Evolutionary conservation across 2,329 filamentous ascomycete genomes (phyloP), one percentile per base, ranked within the genome.

Genomic region (Talaromyces pinophilus): DNA sequence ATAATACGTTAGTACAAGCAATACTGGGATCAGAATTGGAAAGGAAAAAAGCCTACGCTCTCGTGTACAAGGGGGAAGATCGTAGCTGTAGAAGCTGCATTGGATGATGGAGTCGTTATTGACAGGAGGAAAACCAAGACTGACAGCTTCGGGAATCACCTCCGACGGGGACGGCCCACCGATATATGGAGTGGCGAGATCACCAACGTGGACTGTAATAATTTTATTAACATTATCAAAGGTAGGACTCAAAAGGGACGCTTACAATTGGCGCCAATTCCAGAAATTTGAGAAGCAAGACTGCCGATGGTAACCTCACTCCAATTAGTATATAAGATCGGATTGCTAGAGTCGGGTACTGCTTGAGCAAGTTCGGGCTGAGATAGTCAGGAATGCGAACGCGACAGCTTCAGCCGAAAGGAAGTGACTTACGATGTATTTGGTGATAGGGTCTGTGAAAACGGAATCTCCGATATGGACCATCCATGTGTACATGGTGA

Each of bases 391-490:
- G 40, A 44, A 44, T 6, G 17, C 15, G 13, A 17, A 44, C 15
- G 40, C 17, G 17, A 44, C 5, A 44, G 40, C 40, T 44, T 44
- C 17, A n/a, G 6, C 33, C 10, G 33, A 10, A 35, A 35, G 33
- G 10, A 30, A 54, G 19, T 11, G 19, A 50, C 59, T 62, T 15
- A 62, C 59, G 17, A 62, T 50, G 22, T 62, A 62, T 44, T 62
- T 62, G 8, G 59, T 62, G n/a, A 62, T 62, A 46, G 59, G 59
- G 15, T 62, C 59, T 25, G 44, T 62, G 59, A 62, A 62, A 38
- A 62, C 42, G 5, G 6, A 8, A 35, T 62, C 59, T 8, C 59
- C 59, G 28, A 62, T 62, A 22, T 62, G 38, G 6, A 62, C 59
- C 59, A 62, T 50, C 59, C 59, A 62, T 28, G 33, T 42, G 35